Evolutionary conservation across 1,284 basidiomycete genomes (phyloP).

Genomic region (Blastosporella zonata): DNA sequence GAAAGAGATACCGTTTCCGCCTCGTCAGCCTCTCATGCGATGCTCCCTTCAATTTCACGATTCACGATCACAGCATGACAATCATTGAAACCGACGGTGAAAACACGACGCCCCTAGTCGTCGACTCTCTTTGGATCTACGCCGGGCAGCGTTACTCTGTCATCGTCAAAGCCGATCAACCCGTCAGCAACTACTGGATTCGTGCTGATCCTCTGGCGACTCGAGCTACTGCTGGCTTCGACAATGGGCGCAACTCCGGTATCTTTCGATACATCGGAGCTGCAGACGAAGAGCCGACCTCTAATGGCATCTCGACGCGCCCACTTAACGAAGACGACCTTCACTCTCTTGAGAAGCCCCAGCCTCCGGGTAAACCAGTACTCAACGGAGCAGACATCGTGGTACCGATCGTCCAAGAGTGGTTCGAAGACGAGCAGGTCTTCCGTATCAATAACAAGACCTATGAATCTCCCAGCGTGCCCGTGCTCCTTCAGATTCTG

Average conservation of each 20-base stretch:
- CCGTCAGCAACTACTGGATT: constrained; percentile 44
- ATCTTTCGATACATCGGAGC: constrained; percentile 38
- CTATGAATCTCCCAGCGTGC: constrained; percentile 24
- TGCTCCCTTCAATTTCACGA: constrained; percentile 35
- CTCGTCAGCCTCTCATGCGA: constrained; percentile 39
- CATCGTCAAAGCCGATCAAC: constrained; percentile 31
- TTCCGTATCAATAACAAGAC: constrained; percentile 22
- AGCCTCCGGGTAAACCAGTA: constrained; percentile 26
- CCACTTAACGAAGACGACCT: constrained; percentile 25
- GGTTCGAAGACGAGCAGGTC: constrained; percentile 15
- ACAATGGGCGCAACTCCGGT: constrained; percentile 35
- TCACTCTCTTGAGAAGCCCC: constrained; percentile 23
- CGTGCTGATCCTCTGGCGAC: constrained; percentile 36
- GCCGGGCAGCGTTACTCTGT: constrained; percentile 39
- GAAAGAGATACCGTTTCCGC: constrained; percentile 39
- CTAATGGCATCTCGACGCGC: constrained; percentile 13
- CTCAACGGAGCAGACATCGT: constrained; percentile 28
- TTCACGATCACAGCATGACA: constrained; percentile 34
- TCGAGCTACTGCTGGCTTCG: constrained; percentile 25
- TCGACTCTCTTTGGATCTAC: constrained; percentile 24
- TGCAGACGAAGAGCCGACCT: constrained; percentile 25
- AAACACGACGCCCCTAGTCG: constrained; percentile 13
- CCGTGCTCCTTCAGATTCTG: constrained; percentile 17
- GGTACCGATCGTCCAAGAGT: constrained; percentile 25
- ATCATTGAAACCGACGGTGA: constrained; percentile 16